phyloP scores from a whole-genome alignment of 257 asterid genomes.

The Fraxinus anomala region DNA sequence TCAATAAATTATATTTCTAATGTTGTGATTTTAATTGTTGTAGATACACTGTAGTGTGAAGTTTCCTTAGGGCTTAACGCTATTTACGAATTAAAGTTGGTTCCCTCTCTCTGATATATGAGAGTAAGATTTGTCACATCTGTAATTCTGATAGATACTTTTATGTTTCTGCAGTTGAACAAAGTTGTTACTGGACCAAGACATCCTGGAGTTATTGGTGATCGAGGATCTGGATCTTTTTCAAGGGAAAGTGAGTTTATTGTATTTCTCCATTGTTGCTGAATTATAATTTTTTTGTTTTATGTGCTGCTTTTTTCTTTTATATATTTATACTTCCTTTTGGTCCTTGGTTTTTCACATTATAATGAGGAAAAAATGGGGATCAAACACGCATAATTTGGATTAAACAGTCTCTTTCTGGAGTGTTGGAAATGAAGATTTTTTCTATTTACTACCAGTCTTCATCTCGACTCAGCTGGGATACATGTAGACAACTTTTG shows the following conservation, averaged over 20 bases:
- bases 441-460: background rate
- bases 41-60: background rate
- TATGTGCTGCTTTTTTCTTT: background rate
- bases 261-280: background rate
- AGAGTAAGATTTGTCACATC: background rate
- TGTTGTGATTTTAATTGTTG: background rate
- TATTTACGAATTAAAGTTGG: background rate
- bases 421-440: background rate
- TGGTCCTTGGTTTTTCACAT: background rate
- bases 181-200: slow-evolving; percentile 82
- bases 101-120: background rate
- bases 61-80: background rate
- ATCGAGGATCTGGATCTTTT: slow-evolving; percentile 90
- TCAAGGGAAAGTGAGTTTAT: slow-evolving; percentile 82
- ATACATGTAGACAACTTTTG: background rate
- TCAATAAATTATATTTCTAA: background rate
- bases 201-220: slow-evolving; percentile 91
- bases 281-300: background rate
- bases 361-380: no score
- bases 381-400: background rate
- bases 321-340: background rate
- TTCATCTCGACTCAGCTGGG: background rate
- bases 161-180: slow-evolving; percentile 63
- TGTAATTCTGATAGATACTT: background rate
- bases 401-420: background rate